A percentile compares a stretch with the other conserved stretches of the same genome.
Evolutionary conservation across 2,329 filamentous ascomycete genomes (phyloP).

Genomic region (Diplodia mutila): DNA sequence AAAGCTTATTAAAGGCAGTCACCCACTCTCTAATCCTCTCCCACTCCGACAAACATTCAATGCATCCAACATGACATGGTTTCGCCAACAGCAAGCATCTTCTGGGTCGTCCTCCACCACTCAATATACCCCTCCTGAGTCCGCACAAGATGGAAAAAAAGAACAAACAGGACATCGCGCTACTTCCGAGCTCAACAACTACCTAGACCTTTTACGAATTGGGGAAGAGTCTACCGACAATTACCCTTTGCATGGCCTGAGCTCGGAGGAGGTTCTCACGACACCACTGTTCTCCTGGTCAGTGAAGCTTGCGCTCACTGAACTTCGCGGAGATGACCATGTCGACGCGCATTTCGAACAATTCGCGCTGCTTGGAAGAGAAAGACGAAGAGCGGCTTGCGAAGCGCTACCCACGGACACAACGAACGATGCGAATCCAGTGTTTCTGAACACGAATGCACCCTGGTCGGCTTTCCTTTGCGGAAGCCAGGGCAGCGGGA

Average conservation of each 20-base stretch:
- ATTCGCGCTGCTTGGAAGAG: constrained; percentile 19
- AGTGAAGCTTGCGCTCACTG: background rate
- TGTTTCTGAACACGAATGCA: constrained; percentile 59
- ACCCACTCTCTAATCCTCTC: too few species aligned
- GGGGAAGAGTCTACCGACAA: background rate
- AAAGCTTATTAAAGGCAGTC: too few species aligned
- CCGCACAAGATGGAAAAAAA: too few species aligned
- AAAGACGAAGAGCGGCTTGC: background rate
- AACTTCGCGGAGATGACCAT: background rate
- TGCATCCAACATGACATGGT: too few species aligned
- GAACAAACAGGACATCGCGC: background rate
- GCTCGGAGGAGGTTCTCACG: constrained; percentile 12
- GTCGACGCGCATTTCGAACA: constrained; percentile 15
- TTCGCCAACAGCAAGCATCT: too few species aligned
- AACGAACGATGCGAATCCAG: constrained; percentile 25
- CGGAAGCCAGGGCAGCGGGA: constrained; percentile 65
- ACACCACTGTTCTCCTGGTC: constrained; percentile 24
- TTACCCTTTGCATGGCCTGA: background rate
- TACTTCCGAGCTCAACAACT: background rate
- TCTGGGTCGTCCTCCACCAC: too few species aligned
- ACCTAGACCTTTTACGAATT: background rate
- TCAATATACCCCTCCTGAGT: too few species aligned
- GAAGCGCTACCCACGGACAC: background rate
- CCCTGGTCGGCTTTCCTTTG: constrained; percentile 67
- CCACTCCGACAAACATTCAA: too few species aligned